These are phyloP conservation scores for Volvox reticuliferus DNA, from an alignment of 139 green algal species.

Conservation along the genomic window DNA sequence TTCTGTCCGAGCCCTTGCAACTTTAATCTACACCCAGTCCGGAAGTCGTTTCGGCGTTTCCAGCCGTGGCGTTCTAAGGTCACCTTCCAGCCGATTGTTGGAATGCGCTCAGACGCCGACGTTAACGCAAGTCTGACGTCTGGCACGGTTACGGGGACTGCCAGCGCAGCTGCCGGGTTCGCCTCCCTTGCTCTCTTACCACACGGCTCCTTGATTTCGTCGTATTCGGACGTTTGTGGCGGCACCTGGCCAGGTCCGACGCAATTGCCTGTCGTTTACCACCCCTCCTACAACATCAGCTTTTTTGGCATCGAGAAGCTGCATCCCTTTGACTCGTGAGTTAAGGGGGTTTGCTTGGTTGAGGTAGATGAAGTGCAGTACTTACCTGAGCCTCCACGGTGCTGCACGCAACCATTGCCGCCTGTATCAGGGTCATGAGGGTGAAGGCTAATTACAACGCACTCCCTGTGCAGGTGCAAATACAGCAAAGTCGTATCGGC, in stretches of 20 bases:
- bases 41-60: no score
- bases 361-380: no score
- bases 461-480: constrained; percentile 63
- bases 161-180: background rate
- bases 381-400: background rate
- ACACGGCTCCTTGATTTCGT: background rate
- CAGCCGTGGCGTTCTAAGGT: no score
- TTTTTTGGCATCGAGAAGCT: constrained; percentile 86
- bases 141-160: no score
- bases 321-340: constrained; percentile 82
- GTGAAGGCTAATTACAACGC: background rate
- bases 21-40: no score
- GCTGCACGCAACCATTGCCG: background rate
- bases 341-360: background rate
- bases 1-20: no score
- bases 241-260: background rate
- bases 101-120: background rate
- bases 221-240: constrained; percentile 22
- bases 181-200: background rate
- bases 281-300: constrained; percentile 65
- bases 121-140: background rate
- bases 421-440: background rate
- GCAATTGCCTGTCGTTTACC: constrained; percentile 23
- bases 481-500: constrained; percentile 59
- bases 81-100: no score